Base-by-base conservation (phyloP, 352 stramenopile genomes). In the Phytophthora colocasiae region DNA sequence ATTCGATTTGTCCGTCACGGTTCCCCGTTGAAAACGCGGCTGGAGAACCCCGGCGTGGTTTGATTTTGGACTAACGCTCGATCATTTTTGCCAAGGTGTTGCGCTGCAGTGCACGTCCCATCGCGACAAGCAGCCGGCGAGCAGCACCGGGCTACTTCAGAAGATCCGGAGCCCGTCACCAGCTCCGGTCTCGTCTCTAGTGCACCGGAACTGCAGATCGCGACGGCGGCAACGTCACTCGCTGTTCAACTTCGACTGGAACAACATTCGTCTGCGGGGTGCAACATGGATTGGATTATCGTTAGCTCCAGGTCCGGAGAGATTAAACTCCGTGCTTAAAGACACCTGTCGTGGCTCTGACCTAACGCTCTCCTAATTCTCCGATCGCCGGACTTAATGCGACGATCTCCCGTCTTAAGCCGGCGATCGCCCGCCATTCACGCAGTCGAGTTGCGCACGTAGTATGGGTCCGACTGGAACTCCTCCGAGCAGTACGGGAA, bases 401-500 rank as follows among this genome's bases (percentile, higher is more conserved):
- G 36, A 56, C 39, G 47, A 59, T 55, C 51, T 38, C 38, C 46
- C 26, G 57, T 57, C 26, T 45, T 56, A 44, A 63, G 43, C 53
- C 40, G 36, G 43, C 39, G 55, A 59, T 50, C 47, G 48, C 17
- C 44, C 61, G 46, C 52, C 26, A 32, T 64, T 72, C 64, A 71
- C 43, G 45, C 63, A 34, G 48, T 61, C n/a, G 47, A 24, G 60
- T 67, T 77, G 22, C 59, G 51, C 11, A 73, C 54, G 59, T 77
- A 87, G 61, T 84, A 89, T 41, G 69, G 47, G 34, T 77, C 63
- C 12, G 63, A 62, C 66, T 87, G 72, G 59, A 73, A 77, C 65
- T 81, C 63, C 8, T 60, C 67, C 26, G 77, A 46, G 67, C 81
- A 90, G 62, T 83, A 90, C 29, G 73, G 75, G 65, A 89, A 89